Conservation (phyloP, 73 alveolate genomes). For the Durusdinium trenchii region DNA sequence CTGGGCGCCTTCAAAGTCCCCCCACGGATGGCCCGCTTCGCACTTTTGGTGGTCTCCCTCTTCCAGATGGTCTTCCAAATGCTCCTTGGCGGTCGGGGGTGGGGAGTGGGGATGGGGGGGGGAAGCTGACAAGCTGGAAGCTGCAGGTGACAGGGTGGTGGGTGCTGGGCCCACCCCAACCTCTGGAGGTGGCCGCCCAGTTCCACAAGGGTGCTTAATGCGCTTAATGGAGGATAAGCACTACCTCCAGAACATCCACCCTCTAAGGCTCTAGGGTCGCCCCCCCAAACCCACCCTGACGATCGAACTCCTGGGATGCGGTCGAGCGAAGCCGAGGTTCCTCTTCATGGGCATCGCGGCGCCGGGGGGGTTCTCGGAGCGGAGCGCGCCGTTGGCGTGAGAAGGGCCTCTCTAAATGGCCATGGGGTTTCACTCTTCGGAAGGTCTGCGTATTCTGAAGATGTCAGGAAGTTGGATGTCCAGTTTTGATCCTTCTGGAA, state of each 20-base stretch:
- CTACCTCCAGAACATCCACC: background rate
- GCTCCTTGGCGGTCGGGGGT: background rate
- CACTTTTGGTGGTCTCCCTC: constrained; percentile 71
- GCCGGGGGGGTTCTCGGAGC: background rate
- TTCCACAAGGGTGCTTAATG: background rate
- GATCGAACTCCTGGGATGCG: background rate
- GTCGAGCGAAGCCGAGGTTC: constrained; percentile 37
- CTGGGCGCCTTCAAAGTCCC: constrained; percentile 84
- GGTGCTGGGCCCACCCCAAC: background rate
- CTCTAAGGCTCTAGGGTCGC: background rate
- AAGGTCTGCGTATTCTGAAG: too few species aligned
- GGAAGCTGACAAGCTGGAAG: too few species aligned
- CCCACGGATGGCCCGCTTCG: constrained; percentile 55
- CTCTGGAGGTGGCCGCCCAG: background rate
- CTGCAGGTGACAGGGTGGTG: background rate
- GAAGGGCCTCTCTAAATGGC: background rate
- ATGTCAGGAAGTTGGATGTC: too few species aligned
- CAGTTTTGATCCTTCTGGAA: too few species aligned
- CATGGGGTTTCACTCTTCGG: background rate
- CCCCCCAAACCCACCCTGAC: too few species aligned
- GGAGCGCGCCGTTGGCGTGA: background rate
- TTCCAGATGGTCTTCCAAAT: constrained; percentile 90
- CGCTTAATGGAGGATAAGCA: background rate
- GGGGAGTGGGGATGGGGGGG: background rate
- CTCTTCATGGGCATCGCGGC: constrained; percentile 50